Percentiles rank a stretch among this genome's conserved stretches.
Conservation (phyloP, 495 filamentous ascomycete species). For the Annulohypoxylon moriforme region DNA sequence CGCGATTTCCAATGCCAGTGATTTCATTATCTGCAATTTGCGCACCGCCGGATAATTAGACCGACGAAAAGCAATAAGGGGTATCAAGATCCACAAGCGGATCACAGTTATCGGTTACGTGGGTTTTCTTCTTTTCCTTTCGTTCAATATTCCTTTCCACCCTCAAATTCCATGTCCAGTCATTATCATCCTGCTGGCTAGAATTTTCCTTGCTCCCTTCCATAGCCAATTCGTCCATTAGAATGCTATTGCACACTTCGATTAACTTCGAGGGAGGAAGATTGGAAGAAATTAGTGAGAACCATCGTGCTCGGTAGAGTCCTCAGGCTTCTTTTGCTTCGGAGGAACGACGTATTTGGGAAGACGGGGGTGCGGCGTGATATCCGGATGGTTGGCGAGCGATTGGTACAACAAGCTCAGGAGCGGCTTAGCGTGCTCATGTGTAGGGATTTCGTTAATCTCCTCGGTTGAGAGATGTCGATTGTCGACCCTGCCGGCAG, state of each 20-base stretch:
- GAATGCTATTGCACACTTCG: not conserved
- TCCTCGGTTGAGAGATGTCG: slow-evolving; percentile 45
- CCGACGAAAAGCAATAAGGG: not conserved
- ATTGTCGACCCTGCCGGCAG: slow-evolving; percentile 32
- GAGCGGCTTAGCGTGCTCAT: slow-evolving; percentile 51
- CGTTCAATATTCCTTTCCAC: not conserved
- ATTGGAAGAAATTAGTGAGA: not conserved
- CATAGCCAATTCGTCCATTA: slow-evolving; percentile 7
- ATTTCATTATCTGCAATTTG: not conserved
- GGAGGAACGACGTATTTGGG: not conserved
- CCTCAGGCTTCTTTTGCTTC: not conserved
- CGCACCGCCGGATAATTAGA: not conserved
- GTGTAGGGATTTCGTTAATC: slow-evolving; percentile 46
- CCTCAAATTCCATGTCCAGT: not conserved
- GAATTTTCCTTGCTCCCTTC: not conserved
- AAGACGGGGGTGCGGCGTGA: not conserved
- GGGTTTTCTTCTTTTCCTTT: not conserved
- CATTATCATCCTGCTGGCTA: not conserved
- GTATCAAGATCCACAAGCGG: not conserved
- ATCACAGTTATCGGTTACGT: not conserved
- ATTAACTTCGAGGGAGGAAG: not conserved
- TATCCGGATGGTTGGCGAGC: slow-evolving; percentile 31
- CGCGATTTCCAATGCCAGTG: slow-evolving; percentile 23
- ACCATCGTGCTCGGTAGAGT: not conserved
- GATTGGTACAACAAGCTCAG: slow-evolving; percentile 54